phyloP scores from a whole-genome alignment of 805 yeast species.

The Priceomyces medius region DNA sequence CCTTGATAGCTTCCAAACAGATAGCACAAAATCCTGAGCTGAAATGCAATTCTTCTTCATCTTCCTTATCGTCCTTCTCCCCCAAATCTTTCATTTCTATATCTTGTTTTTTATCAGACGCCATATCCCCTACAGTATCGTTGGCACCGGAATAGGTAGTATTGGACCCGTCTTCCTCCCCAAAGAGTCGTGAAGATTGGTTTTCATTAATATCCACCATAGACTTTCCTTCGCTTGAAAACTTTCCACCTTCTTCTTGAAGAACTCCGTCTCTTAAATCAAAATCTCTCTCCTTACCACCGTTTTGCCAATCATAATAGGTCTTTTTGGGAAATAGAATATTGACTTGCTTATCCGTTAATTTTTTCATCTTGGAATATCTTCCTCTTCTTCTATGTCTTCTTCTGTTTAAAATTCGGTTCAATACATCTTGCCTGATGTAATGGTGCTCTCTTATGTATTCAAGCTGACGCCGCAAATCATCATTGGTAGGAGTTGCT shows the following conservation, averaged over 20 bases:
- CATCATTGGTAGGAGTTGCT: slow-evolving; percentile 14
- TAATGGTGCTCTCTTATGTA: slow-evolving; percentile 33
- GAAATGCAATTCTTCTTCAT: slow-evolving; percentile 35
- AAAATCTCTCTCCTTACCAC: slow-evolving; percentile 55
- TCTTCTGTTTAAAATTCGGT: slow-evolving; percentile 27
- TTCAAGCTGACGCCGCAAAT: slow-evolving; percentile 35
- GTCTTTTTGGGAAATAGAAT: slow-evolving; percentile 57
- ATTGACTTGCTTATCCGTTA: slow-evolving; percentile 58
- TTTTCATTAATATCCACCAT: slow-evolving; percentile 4
- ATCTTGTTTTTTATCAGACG: not conserved
- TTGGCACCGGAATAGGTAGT: not conserved
- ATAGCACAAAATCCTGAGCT: slow-evolving; percentile 76
- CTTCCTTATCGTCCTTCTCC: not conserved
- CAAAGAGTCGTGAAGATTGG: not conserved
- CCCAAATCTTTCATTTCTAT: slow-evolving; percentile 7
- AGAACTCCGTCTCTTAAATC: slow-evolving; percentile 45
- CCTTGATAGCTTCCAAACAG: slow-evolving; percentile 66
- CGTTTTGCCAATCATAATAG: slow-evolving; percentile 59
- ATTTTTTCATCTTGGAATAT: slow-evolving; percentile 48
- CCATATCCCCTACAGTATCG: not conserved
- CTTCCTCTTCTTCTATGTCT: slow-evolving; percentile 36
- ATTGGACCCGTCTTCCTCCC: not conserved
- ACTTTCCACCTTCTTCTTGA: slow-evolving; percentile 28
- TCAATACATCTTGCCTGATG: slow-evolving; percentile 30
- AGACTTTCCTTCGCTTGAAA: not conserved